Base-by-base conservation (phyloP, 1,139 yeast species). In the Yarrowia galli region DNA sequence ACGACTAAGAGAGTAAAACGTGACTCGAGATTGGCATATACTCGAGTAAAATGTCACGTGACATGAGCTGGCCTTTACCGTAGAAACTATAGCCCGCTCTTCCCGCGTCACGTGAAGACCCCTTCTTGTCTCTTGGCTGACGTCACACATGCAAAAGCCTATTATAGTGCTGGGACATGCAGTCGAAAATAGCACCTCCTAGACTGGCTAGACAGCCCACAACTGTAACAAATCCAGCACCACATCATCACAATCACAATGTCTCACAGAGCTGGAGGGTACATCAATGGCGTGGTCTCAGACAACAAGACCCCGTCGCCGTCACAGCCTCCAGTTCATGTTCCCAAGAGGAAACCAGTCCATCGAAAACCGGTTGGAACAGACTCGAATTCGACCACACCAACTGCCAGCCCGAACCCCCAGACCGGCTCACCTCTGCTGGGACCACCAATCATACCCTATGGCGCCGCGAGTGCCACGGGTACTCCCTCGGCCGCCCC, bases 261-360 rank as follows among this genome's bases (percentile, higher is more conserved):
- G 64, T 58, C 64, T n/a, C 51, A 43, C 64, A 49, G 64, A 10
- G 64, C 64, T 43, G 64, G 64, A 42, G 64, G 64, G 64, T 58
- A 58, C 42, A 58, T 58, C 32, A 58, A 58, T 40, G 64, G 64
- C 22, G 64, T 58, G 13, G 64, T 58, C 9, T 58, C 64, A 16
- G 64, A 43, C 49, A 58, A 58, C 51, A 58, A 43, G 40, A 42
- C 64, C 10, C 64, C 64, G 28, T 58, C 64, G 49, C 64, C 64
- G 32, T 58, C 64, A 18, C 64, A 42, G 51, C 64, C 64, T 28
- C 64, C 64, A 16, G 64, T 43, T 28, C 64, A 58, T 16, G 38
- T 9, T 10, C 45, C 60, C 16, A 58, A 58, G 42, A 40, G 64
- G 9, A 42, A 28, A 32, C 64, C 64, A 16, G 64, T 58, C 23